A percentile compares a stretch with the other conserved stretches of the same genome.
phyloP scores from a whole-genome alignment of 139 green algal species.

The Cymbomonas tetramitiformis region DNA sequence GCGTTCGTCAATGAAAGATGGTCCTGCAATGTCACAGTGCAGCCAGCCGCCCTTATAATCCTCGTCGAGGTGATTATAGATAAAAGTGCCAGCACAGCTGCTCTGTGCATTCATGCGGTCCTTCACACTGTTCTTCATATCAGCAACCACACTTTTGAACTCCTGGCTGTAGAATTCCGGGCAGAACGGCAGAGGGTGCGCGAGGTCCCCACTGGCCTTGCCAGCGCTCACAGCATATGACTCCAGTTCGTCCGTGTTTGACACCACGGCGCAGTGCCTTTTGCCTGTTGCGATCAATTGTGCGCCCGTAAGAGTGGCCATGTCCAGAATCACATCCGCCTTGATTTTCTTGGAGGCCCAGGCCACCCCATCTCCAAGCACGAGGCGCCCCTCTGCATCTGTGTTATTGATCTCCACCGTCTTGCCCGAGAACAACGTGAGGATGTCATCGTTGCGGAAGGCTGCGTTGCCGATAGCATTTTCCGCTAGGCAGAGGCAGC shows the following conservation, averaged over 20 bases:
- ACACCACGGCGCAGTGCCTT: not conserved
- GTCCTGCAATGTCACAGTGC: slow-evolving; percentile 19
- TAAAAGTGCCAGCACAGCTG: slow-evolving; percentile 16
- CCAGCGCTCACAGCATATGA: not conserved
- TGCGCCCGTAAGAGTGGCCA: slow-evolving; percentile 89
- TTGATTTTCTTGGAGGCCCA: slow-evolving; percentile 44
- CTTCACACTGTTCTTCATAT: slow-evolving; percentile 27
- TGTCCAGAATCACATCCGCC: slow-evolving; percentile 56
- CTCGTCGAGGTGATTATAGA: slow-evolving; percentile 9
- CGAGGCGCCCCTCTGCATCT: slow-evolving; percentile 82
- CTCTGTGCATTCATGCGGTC: slow-evolving; percentile 17
- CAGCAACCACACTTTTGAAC: slow-evolving; percentile 18
- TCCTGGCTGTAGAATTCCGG: slow-evolving; percentile 16
- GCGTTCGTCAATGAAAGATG: not conserved
- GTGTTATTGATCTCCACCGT: slow-evolving; percentile 81
- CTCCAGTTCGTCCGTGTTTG: slow-evolving; percentile 14
- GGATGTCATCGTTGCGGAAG: slow-evolving; percentile 80
- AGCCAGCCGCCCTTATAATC: slow-evolving; percentile 1
- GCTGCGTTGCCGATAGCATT: slow-evolving; percentile 81
- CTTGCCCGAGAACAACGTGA: slow-evolving; percentile 74
- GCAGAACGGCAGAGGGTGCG: slow-evolving; percentile 14
- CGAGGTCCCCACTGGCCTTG: slow-evolving; percentile 10
- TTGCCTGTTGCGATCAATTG: slow-evolving; percentile 64
- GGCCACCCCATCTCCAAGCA: slow-evolving; percentile 79
- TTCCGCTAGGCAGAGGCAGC: slow-evolving; percentile 84